Percentiles rank a stretch among this genome's conserved stretches.
Evolutionary conservation across 441 rosid genomes (phyloP).

Genomic region (Raphanus hybrid): DNA sequence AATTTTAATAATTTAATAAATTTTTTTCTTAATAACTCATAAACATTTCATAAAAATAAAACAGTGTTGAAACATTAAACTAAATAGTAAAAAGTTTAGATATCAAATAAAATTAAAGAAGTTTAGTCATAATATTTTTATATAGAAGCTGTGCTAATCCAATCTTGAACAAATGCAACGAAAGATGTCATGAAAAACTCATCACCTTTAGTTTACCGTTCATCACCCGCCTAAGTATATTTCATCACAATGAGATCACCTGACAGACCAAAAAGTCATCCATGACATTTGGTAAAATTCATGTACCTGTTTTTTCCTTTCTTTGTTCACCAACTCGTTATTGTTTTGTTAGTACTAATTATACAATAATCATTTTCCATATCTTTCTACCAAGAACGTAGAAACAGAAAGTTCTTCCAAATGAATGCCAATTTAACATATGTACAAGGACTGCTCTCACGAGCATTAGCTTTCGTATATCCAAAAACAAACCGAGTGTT

Average conservation of each 20-base stretch:
- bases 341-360: not conserved
- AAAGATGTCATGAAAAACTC: no score
- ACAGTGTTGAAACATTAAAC: no score
- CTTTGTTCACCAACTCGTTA: not conserved
- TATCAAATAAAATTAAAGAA: no score
- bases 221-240: no score
- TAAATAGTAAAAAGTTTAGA: no score
- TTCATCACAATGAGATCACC: not conserved
- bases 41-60: no score
- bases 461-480: conserved; percentile 21
- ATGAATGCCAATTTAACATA: conserved; percentile 20
- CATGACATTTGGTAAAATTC: conserved; percentile 3
- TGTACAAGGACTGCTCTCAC: conserved; percentile 27
- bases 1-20: no score
- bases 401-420: not conserved
- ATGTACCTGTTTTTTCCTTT: not conserved
- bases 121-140: no score
- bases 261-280: not conserved
- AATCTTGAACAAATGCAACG: no score
- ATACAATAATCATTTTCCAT: not conserved
- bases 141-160: no score
- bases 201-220: no score
- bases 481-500: not conserved
- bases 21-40: no score
- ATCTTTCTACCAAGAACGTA: not conserved